A percentile compares a stretch with the other conserved stretches of the same genome.
Evolutionary conservation across 2,329 filamentous ascomycete species (phyloP).

Genomic region (Sclerotinia glacialis): DNA sequence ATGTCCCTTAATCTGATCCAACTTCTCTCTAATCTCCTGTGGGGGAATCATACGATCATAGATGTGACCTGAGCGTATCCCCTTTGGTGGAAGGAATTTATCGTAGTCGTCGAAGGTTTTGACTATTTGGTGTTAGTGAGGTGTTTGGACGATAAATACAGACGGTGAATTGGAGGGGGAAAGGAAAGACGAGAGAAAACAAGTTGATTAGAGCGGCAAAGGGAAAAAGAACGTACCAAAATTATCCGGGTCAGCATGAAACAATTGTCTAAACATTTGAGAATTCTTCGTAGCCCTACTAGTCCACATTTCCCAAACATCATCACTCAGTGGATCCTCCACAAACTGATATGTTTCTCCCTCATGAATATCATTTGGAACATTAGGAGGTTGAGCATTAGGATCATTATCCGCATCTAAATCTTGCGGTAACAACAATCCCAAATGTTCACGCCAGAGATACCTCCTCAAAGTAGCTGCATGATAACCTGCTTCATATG

Average conservation of each 20-base stretch:
- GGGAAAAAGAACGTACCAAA: slow-evolving; percentile 52
- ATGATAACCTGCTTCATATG: slow-evolving; percentile 76
- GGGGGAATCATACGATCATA: slow-evolving; percentile 76
- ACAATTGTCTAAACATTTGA: slow-evolving; percentile 71
- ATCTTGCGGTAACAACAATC: slow-evolving; percentile 71
- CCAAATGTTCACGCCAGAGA: slow-evolving; percentile 88
- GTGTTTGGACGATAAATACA: not conserved
- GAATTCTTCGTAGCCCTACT: slow-evolving; percentile 68
- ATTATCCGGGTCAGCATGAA: slow-evolving; percentile 87
- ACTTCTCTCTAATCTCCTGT: slow-evolving; percentile 68
- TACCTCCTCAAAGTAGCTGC: slow-evolving; percentile 77
- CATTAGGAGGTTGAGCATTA: slow-evolving; percentile 71
- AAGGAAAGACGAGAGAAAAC: not conserved
- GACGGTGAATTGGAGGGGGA: too few species aligned
- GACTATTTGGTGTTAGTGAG: slow-evolving; percentile 47
- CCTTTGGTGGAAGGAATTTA: slow-evolving; percentile 65
- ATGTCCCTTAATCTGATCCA: slow-evolving; percentile 81
- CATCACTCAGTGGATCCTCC: slow-evolving; percentile 66
- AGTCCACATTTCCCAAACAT: slow-evolving; percentile 69
- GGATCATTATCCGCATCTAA: slow-evolving; percentile 64
- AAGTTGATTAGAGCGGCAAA: not conserved
- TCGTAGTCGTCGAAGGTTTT: slow-evolving; percentile 91
- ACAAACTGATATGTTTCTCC: slow-evolving; percentile 65
- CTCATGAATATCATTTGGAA: slow-evolving; percentile 62
- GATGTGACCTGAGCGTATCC: slow-evolving; percentile 79